phyloP scores from a whole-genome alignment of 2,329 filamentous ascomycete genomes.

The Exutisphaerella laricina region DNA sequence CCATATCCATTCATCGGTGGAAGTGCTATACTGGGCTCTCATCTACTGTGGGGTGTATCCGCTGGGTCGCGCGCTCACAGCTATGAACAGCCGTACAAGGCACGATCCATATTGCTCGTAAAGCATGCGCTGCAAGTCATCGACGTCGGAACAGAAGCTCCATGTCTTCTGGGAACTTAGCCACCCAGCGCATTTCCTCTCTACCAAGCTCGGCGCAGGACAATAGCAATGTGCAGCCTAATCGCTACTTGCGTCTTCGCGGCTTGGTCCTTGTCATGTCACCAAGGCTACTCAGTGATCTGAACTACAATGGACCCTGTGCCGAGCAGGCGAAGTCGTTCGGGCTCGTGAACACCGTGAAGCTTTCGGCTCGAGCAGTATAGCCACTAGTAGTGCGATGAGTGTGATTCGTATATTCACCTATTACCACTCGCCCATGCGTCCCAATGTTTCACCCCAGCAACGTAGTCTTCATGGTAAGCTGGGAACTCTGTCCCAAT shows the following conservation, averaged over 20 bases:
- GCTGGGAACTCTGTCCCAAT: slow-evolving; percentile 26
- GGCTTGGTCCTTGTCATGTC: slow-evolving; percentile 58
- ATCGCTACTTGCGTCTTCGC: slow-evolving; percentile 56
- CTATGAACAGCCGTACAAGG: slow-evolving; percentile 61
- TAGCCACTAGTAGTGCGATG: no score
- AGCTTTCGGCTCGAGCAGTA: no score
- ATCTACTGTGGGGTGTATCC: slow-evolving; percentile 60
- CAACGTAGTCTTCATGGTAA: slow-evolving; percentile 19
- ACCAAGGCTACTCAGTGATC: slow-evolving; percentile 51
- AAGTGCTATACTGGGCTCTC: slow-evolving; percentile 71
- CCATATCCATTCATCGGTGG: slow-evolving; percentile 67
- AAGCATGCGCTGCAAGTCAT: slow-evolving; percentile 64
- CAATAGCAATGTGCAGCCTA: slow-evolving; percentile 55
- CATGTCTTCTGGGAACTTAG: slow-evolving; percentile 61
- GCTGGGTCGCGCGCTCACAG: slow-evolving; percentile 65
- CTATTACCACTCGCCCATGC: slow-evolving; percentile 15
- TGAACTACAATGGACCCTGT: slow-evolving; percentile 49
- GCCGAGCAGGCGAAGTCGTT: slow-evolving; percentile 56
- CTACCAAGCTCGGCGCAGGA: slow-evolving; percentile 52
- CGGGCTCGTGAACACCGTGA: slow-evolving; percentile 56
- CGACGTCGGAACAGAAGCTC: slow-evolving; percentile 57
- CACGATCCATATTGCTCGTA: slow-evolving; percentile 62
- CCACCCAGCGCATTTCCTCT: slow-evolving; percentile 56
- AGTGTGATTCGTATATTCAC: no score
- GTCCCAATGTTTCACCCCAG: slow-evolving; percentile 16